A percentile compares a stretch with the other conserved stretches of the same genome.
Evolutionary conservation across 176 grass and related monocot genomes (phyloP).

Genomic region (Oryza rufipogon): DNA sequence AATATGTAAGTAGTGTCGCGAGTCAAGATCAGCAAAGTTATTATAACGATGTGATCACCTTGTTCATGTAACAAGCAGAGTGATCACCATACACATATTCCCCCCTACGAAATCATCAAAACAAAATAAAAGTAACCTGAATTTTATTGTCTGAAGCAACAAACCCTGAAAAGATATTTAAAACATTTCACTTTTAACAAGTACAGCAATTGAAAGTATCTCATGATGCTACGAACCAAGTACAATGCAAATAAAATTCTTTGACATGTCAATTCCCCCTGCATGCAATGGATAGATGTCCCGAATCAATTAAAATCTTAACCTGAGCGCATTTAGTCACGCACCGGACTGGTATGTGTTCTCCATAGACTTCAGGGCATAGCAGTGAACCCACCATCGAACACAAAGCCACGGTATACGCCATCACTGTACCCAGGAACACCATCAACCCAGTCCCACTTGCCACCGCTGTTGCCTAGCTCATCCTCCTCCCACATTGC

Average conservation of each 20-base stretch:
- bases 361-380: conserved; percentile 51
- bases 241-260: conserved; percentile 34
- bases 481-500: conserved; percentile 97
- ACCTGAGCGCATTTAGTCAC: conserved; percentile 25
- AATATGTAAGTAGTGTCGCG: not conserved
- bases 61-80: not conserved
- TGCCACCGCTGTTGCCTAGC: conserved; percentile 46
- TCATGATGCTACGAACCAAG: conserved; percentile 41
- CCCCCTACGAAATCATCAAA: conserved; percentile 5
- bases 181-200: conserved; percentile 44
- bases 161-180: conserved; percentile 2
- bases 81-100: not conserved
- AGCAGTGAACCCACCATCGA: conserved; percentile 89
- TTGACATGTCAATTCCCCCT: conserved; percentile 27
- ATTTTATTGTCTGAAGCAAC: conserved; percentile 32
- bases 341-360: conserved; percentile 20
- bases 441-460: conserved; percentile 88
- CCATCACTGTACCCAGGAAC: conserved; percentile 81
- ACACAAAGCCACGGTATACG: conserved; percentile 88
- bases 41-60: not conserved
- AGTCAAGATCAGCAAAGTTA: not conserved
- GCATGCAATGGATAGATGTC: conserved; percentile 25
- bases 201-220: conserved; percentile 51
- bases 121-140: not conserved
- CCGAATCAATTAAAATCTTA: conserved; percentile 3